Conservation (phyloP, 176 grass and related monocot species). For the Cenchrus fungigraminus region DNA sequence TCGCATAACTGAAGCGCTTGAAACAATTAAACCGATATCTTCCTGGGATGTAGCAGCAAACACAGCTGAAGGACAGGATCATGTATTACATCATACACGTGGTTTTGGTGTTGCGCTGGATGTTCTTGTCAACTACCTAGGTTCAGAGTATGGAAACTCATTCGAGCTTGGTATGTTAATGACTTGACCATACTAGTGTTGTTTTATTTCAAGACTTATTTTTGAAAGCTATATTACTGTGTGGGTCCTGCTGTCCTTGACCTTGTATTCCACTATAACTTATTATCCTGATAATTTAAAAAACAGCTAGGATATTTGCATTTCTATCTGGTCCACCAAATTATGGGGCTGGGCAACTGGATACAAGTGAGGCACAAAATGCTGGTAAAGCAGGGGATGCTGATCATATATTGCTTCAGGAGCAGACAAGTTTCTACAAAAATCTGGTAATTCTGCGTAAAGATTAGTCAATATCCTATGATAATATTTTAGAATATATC, state of each 20-base stretch:
- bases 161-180: conserved; percentile 77
- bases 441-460: conserved; percentile 72
- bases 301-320: conserved; percentile 87
- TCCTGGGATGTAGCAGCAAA: conserved; percentile 76
- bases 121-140: conserved; percentile 76
- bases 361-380: conserved; percentile 69
- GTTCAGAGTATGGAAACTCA: conserved; percentile 72
- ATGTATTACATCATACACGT: conserved; percentile 60
- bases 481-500: conserved; percentile 54
- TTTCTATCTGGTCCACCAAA: conserved; percentile 94
- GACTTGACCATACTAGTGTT: conserved; percentile 19
- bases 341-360: conserved; percentile 81
- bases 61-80: conserved; percentile 62
- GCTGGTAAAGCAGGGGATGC: conserved; percentile 57
- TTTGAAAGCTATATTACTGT: conserved; percentile 19
- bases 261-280: conserved; percentile 13
- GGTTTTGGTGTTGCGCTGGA: conserved; percentile 83
- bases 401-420: conserved; percentile 59
- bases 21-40: conserved; percentile 74
- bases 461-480: conserved; percentile 26
- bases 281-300: conserved; percentile 39
- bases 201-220: conserved; percentile 35
- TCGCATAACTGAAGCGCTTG: conserved; percentile 75
- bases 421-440: conserved; percentile 84
- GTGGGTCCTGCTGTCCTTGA: conserved; percentile 15